A percentile compares a stretch with the other conserved stretches of the same genome.
Conservation (phyloP, 2,329 filamentous ascomycete species). For the Didymella exigua region DNA sequence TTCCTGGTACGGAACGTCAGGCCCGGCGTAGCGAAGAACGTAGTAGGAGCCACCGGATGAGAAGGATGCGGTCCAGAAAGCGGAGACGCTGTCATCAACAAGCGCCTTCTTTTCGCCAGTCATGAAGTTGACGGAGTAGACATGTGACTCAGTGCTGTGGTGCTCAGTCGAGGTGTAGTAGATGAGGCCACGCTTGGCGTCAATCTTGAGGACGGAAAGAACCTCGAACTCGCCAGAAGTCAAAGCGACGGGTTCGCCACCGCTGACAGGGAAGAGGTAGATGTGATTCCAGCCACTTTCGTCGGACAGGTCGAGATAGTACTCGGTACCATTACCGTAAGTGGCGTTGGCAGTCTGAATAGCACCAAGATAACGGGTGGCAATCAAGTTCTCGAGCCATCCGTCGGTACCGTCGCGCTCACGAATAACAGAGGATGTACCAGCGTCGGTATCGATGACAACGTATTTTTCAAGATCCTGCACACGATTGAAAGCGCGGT, state of each 20-base stretch:
- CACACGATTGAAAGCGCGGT: constrained; percentile 71
- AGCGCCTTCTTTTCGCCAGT: constrained; percentile 62
- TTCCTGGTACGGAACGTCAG: constrained; percentile 72
- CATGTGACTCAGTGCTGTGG: constrained; percentile 69
- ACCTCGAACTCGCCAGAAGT: constrained; percentile 72
- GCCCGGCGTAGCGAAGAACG: constrained; percentile 68
- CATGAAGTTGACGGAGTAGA: constrained; percentile 69
- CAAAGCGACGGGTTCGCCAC: constrained; percentile 62
- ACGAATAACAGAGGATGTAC: constrained; percentile 56
- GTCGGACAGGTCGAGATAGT: constrained; percentile 72
- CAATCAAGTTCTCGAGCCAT: constrained; percentile 66
- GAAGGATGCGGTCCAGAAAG: constrained; percentile 69
- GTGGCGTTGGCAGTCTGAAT: constrained; percentile 38
- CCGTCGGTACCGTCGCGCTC: constrained; percentile 64
- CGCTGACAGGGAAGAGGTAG: constrained; percentile 66
- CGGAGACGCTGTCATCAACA: constrained; percentile 65
- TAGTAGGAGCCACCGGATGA: constrained; percentile 68
- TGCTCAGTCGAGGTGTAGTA: constrained; percentile 70
- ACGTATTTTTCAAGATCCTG: constrained; percentile 69
- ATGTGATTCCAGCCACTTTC: constrained; percentile 69
- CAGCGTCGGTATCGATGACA: constrained; percentile 60
- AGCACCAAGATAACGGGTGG: constrained; percentile 61
- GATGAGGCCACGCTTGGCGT: constrained; percentile 60
- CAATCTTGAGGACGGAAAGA: constrained; percentile 63
- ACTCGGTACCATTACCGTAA: constrained; percentile 51